Percentiles rank a stretch among this genome's conserved stretches.
Evolutionary conservation across 148 eudicot species (phyloP).

Genomic region (Persicaria tinctoria): DNA sequence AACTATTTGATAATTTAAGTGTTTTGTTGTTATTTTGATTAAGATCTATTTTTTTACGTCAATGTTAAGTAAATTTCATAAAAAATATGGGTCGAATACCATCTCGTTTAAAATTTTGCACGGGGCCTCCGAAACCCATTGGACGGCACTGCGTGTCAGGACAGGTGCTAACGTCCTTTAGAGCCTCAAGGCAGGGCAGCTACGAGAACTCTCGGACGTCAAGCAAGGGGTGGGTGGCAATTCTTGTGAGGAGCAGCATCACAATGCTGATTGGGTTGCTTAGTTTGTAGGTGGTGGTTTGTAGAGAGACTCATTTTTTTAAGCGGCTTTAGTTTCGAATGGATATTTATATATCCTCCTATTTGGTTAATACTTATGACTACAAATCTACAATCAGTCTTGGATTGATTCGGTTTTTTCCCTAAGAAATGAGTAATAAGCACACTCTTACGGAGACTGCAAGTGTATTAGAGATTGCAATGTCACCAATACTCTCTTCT

Average conservation of each 20-base stretch:
- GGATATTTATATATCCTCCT: not conserved
- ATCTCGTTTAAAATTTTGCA: too few relatives aligned
- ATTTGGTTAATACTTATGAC: not conserved
- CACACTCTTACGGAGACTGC: too few relatives aligned
- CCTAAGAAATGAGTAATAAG: not conserved
- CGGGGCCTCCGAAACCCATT: not conserved
- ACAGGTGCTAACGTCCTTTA: slow-evolving; percentile 25
- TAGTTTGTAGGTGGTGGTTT: not conserved
- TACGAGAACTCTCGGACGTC: slow-evolving; percentile 19
- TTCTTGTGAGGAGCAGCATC: slow-evolving; percentile 45
- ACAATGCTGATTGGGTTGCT: slow-evolving; percentile 49
- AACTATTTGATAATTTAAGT: too few relatives aligned
- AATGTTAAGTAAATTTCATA: too few relatives aligned
- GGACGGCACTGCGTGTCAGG: slow-evolving; percentile 21
- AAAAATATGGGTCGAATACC: too few relatives aligned
- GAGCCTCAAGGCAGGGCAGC: slow-evolving; percentile 6
- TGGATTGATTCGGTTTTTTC: slow-evolving; percentile 4
- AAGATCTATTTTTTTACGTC: too few relatives aligned
- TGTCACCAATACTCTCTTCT: too few relatives aligned
- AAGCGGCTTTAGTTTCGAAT: not conserved
- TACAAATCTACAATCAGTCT: slow-evolving; percentile 1
- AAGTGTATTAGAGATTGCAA: too few relatives aligned
- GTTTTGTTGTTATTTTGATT: too few relatives aligned
- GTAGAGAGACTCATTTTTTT: slow-evolving; percentile 1
- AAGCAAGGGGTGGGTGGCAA: slow-evolving; percentile 41